Conservation (phyloP, 2,329 filamentous ascomycete genomes). For the Pseudogymnoascus sp. region DNA sequence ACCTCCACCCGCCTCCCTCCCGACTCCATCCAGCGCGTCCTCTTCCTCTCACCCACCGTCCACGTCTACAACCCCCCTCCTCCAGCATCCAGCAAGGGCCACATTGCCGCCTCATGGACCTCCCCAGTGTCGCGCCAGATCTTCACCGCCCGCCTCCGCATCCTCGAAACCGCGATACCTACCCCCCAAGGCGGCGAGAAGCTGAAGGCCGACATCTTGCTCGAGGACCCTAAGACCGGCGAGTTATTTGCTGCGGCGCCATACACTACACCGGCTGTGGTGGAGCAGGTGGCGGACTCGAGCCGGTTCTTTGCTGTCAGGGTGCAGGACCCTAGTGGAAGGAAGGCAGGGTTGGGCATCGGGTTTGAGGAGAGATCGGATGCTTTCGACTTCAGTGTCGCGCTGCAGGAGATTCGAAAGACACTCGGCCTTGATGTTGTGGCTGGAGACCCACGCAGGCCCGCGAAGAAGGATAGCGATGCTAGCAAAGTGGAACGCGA, state of each 20-base stretch:
- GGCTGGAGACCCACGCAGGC: slow-evolving; percentile 21
- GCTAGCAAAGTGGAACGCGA: slow-evolving; percentile 53
- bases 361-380: slow-evolving; percentile 82
- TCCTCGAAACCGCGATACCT: slow-evolving; percentile 63
- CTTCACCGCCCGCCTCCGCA: slow-evolving; percentile 73
- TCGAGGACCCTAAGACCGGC: slow-evolving; percentile 66
- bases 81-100: slow-evolving; percentile 66
- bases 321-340: slow-evolving; percentile 65
- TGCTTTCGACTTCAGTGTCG: slow-evolving; percentile 77
- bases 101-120: slow-evolving; percentile 72
- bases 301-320: slow-evolving; percentile 77
- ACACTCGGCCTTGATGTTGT: slow-evolving; percentile 52
- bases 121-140: slow-evolving; percentile 62
- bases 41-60: slow-evolving; percentile 65
- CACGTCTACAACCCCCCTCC: slow-evolving; percentile 87
- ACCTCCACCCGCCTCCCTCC: slow-evolving; percentile 55
- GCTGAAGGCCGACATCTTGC: slow-evolving; percentile 65
- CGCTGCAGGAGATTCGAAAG: slow-evolving; percentile 69
- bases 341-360: slow-evolving; percentile 72
- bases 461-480: slow-evolving; percentile 28
- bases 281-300: slow-evolving; percentile 73
- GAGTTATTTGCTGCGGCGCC: slow-evolving; percentile 78
- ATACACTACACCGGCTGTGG: slow-evolving; percentile 55
- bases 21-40: slow-evolving; percentile 75
- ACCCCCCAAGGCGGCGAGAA: slow-evolving; percentile 37